Evolutionary conservation across 352 stramenopile genomes (phyloP), one percentile per base, ranked within the genome.

Genomic region (Aphanomyces astaci): DNA sequence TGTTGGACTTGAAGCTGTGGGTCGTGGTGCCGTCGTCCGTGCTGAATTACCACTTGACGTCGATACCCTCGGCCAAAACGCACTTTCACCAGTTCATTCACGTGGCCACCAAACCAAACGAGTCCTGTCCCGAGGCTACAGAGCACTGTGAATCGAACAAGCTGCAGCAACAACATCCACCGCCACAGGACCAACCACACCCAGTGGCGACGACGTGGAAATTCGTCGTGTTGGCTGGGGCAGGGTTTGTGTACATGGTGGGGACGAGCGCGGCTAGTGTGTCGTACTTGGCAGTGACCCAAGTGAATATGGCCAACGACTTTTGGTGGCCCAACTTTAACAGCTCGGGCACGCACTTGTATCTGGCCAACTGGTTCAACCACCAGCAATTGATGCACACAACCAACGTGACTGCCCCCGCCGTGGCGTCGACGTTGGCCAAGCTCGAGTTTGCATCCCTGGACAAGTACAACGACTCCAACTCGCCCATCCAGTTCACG

Each of bases 1-100:
- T 32, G 22, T 66, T 66, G 25, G 59, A 66, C 30, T 17, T 66
- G 10, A 66, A 66, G 36, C 36, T 66, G 11, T 66, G 59, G 59
- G 30, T 30, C 36, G 10, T 64, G n/a, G n/a, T n/a, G n/a, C n/a
- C n/a, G n/a, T n/a, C n/a, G n/a, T n/a, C n/a, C 30, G 10, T 64
- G 1, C 36, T 17, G 1, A 17, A 64, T 25, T 9, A 46, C 39
- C 39, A 46, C 39, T 46, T 46, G 39, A 17, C 39, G 9, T 46
- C 39, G 39, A 49, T 19, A 4, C 10, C 22, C 4, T 11, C 33
- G 30, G 46, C 30, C 24, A 63, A 63, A 46, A 63, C 7, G 11
- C 46, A 25, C 24, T 54, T 22, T 11, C 5, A 24, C 46, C 13
- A 17, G 9, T 4, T 39, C 25, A 2, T 19, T 11, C 53, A 28